These are phyloP conservation scores for Populus nigra DNA, from an alignment of 345 rosid genomes.

Conservation along the genomic window DNA sequence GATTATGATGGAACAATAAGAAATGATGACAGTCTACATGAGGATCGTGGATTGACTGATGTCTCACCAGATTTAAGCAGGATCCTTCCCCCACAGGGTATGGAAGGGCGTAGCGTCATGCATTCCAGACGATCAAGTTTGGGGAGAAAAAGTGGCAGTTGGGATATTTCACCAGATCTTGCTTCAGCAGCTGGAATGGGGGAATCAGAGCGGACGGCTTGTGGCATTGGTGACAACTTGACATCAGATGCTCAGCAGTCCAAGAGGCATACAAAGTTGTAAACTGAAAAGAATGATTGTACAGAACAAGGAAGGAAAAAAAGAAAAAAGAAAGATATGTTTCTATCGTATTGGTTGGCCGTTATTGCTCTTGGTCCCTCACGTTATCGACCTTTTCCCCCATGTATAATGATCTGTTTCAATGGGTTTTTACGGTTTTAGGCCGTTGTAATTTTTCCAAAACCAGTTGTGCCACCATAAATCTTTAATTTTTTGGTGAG, in stretches of 20 bases:
- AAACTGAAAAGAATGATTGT: constrained; percentile 1
- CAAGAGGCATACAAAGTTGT: constrained; percentile 14
- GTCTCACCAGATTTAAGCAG: constrained; percentile 56
- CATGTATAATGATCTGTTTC: not conserved
- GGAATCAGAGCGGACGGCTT: constrained; percentile 31
- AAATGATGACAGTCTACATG: constrained; percentile 29
- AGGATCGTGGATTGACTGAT: constrained; percentile 36
- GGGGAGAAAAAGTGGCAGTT: constrained; percentile 75
- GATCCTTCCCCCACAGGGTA: constrained; percentile 62
- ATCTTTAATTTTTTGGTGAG: not conserved
- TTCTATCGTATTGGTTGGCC: constrained; percentile 2
- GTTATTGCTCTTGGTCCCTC: not conserved
- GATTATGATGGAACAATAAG: constrained; percentile 15
- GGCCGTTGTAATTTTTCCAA: constrained; percentile 4
- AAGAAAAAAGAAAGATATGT: not conserved
- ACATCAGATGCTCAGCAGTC: constrained; percentile 18
- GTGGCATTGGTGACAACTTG: constrained; percentile 17
- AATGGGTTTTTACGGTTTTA: constrained; percentile 1
- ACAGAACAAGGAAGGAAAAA: not conserved
- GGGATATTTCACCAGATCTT: constrained; percentile 58
- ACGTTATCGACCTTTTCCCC: not conserved
- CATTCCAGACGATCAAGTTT: constrained; percentile 52
- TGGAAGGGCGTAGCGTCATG: constrained; percentile 52
- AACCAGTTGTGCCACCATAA: not conserved
- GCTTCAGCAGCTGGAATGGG: constrained; percentile 37